Evolutionary conservation across 2,329 filamentous ascomycete species (phyloP), one percentile per base, ranked within the genome.

Genomic region (Aureobasidium sp.): DNA sequence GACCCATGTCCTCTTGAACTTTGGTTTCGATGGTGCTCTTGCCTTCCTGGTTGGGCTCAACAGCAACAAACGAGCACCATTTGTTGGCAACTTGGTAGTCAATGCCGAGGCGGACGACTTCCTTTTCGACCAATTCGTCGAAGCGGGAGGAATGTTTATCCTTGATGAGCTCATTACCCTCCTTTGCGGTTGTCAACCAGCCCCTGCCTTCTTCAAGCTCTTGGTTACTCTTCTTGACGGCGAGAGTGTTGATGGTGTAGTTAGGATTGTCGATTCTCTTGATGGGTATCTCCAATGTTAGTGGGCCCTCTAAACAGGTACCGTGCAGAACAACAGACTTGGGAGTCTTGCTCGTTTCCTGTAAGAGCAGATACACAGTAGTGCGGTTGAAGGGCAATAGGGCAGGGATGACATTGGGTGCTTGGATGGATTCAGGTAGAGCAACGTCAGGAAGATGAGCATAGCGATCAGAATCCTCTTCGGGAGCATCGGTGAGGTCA

Each of bases 21-120:
- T 14, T n/a, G 29, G 6, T 14, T 12, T 33, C 24, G 9, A 5
- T 14, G 19, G 7, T 22, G 14, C n/a, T 31, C 17, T 42, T 11
- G 5, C n/a, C 44, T 3, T 37, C 19, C 3, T 67, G 64, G 19
- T 76, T 72, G 9, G 78, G 74, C 64, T 86, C 78, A 1, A 88
- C 78, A 2, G 88, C 88, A 3, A 91, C 83, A 65, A 91, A 91
- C 0, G 86, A 89, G 68, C 84, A 88, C 81, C 84, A 89, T 68
- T 86, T 88, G 1, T 86, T 83, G 2, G 80, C 82, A 9, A 91
- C 81, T 67, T 89, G 86, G 68, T 84, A 89, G 62, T 79, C 77
- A 14, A 85, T 78, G 0, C 88, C 87, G 0, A 91, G 76, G 0
- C 82, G 76, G 1, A 90, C 85, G 9, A 81, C 86, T 68, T 91